Evolutionary conservation across 148 eudicot species (phyloP).

Genomic region (Salicornia ramosissima): DNA sequence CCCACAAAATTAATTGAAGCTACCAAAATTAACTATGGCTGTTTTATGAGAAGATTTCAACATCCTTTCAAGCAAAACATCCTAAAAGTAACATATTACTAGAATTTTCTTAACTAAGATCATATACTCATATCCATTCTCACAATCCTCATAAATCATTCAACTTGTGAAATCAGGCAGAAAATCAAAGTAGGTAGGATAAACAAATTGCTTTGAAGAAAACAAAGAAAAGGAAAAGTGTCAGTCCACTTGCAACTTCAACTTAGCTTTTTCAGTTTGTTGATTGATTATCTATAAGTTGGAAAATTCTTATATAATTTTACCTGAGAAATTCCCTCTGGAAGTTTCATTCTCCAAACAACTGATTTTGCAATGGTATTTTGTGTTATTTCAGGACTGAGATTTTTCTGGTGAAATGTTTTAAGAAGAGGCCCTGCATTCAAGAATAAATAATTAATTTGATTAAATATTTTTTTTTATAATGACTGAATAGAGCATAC

Average conservation of each 20-base stretch:
- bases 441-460: conserved; percentile 13
- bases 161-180: not conserved
- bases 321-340: conserved; percentile 70
- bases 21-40: no score
- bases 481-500: not conserved
- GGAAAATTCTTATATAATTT: conserved; percentile 11
- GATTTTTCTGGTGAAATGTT: conserved; percentile 67
- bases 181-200: not conserved
- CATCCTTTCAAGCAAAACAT: not conserved
- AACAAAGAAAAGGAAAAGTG: not conserved
- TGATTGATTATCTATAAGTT: not conserved
- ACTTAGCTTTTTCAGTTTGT: not conserved
- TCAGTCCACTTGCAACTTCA: not conserved
- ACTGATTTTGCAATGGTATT: conserved; percentile 75
- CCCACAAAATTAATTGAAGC: no score
- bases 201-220: not conserved
- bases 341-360: conserved; percentile 66
- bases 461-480: not conserved
- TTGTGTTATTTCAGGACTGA: conserved; percentile 43
- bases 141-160: not conserved
- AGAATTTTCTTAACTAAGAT: not conserved
- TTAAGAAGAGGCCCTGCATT: conserved; percentile 66
- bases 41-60: not conserved
- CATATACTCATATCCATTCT: not conserved
- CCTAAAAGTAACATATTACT: not conserved